These are phyloP conservation scores for Drechslerella coelobrocha DNA, from an alignment of 2,329 filamentous ascomycete species.

Conservation along the genomic window DNA sequence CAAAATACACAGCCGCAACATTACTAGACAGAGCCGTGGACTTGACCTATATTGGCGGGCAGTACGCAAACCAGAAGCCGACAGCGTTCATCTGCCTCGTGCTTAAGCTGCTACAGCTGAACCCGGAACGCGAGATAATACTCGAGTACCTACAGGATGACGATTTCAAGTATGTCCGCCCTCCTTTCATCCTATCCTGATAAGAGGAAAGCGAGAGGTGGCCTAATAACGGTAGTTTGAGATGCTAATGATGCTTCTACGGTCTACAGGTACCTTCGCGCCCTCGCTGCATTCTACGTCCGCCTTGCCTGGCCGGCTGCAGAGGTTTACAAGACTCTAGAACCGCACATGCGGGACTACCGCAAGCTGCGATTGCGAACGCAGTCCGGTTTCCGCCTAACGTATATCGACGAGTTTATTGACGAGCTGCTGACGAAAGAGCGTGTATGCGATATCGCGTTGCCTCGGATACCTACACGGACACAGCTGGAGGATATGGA, in stretches of 20 bases:
- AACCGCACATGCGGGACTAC: constrained; percentile 81
- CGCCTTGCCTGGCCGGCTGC: constrained; percentile 81
- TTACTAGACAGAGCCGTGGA: constrained; percentile 88
- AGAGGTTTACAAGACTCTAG: constrained; percentile 79
- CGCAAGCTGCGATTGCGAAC: constrained; percentile 81
- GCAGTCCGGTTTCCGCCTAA: constrained; percentile 75
- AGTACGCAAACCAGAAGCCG: constrained; percentile 81
- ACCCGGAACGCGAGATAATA: constrained; percentile 78
- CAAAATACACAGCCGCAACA: constrained; percentile 63
- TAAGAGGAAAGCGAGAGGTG: too few species aligned
- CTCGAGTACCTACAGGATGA: constrained; percentile 79
- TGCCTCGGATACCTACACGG: constrained; percentile 88
- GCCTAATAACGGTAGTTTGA: too few species aligned
- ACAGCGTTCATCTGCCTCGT: constrained; percentile 91
- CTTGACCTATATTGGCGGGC: constrained; percentile 83
- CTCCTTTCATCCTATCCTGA: constrained; percentile 48
- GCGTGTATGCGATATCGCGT: constrained; percentile 84
- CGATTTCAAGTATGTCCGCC: constrained; percentile 69
- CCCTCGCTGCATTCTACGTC: constrained; percentile 91
- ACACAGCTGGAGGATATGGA: constrained; percentile 87
- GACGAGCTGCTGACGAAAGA: constrained; percentile 90
- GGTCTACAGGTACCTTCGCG: constrained; percentile 78
- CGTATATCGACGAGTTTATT: constrained; percentile 88
- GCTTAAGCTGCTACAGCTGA: constrained; percentile 91
- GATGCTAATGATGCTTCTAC: constrained; percentile 50